phyloP scores from a whole-genome alignment of 2,329 filamentous ascomycete genomes.

The Akanthomyces muscarius region DNA sequence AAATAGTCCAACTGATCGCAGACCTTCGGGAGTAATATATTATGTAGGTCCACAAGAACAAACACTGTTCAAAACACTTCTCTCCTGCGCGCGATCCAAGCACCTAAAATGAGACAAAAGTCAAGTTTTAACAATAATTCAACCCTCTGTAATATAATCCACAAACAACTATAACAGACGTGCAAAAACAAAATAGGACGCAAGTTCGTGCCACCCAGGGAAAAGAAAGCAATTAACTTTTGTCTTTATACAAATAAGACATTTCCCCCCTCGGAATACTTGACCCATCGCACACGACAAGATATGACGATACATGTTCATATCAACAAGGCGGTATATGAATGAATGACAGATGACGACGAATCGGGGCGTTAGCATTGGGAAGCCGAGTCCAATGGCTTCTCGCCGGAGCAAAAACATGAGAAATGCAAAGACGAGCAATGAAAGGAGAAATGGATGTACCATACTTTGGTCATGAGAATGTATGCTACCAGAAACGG shows the following conservation, averaged over 20 bases:
- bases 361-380: not conserved
- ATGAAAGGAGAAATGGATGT: not conserved
- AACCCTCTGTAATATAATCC: not conserved
- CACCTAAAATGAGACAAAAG: not conserved
- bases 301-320: not conserved
- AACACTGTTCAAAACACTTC: not conserved
- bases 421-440: not conserved
- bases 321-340: not conserved
- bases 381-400: not conserved
- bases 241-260: too few species aligned
- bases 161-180: not conserved
- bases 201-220: not conserved
- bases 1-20: not conserved
- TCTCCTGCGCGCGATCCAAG: not conserved
- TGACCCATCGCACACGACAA: not conserved
- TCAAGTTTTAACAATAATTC: not conserved
- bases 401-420: not conserved
- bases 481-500: not conserved
- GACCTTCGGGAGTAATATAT: not conserved
- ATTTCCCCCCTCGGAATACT: too few species aligned
- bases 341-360: not conserved
- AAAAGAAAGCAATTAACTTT: not conserved
- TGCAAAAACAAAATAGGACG: not conserved
- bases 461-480: not conserved
- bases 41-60: not conserved